These are phyloP conservation scores for Akanthomyces lecanii DNA, from an alignment of 2,329 filamentous ascomycete genomes.

Conservation along the genomic window DNA sequence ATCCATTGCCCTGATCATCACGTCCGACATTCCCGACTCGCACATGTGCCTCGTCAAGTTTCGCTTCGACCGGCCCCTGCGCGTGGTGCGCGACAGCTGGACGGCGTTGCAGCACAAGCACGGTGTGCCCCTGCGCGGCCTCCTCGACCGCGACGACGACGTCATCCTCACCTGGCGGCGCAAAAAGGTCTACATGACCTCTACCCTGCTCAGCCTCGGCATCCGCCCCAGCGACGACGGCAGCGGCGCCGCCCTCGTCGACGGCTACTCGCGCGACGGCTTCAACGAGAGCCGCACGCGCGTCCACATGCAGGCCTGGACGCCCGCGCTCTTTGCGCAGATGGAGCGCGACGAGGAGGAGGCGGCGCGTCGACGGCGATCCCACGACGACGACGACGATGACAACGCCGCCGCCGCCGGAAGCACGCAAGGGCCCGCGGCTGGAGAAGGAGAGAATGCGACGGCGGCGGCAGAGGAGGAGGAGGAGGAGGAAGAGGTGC, in stretches of 20 bases:
- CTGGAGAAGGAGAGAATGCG: background rate
- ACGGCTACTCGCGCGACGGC: slow-evolving; percentile 36
- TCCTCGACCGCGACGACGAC: slow-evolving; percentile 38
- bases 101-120: slow-evolving; percentile 54
- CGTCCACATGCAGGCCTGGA: slow-evolving; percentile 77
- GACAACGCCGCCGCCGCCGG: background rate
- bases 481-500: slow-evolving; percentile 27
- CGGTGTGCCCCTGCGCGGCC: slow-evolving; percentile 27
- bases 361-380: slow-evolving; percentile 37
- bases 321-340: slow-evolving; percentile 53
- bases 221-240: slow-evolving; percentile 44
- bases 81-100: slow-evolving; percentile 66
- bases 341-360: slow-evolving; percentile 42
- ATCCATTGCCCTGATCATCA: slow-evolving; percentile 43
- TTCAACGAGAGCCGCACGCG: slow-evolving; percentile 48
- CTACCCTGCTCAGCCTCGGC: slow-evolving; percentile 65
- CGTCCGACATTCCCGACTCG: slow-evolving; percentile 59
- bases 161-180: slow-evolving; percentile 79
- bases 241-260: slow-evolving; percentile 35
- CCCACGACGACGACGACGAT: slow-evolving; percentile 31
- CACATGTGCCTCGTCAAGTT: slow-evolving; percentile 56
- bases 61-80: slow-evolving; percentile 62
- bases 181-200: slow-evolving; percentile 68
- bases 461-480: slow-evolving; percentile 9
- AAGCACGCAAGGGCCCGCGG: background rate